These are phyloP conservation scores for Tuber brumale DNA, from an alignment of 495 filamentous ascomycete species.

Conservation along the genomic window DNA sequence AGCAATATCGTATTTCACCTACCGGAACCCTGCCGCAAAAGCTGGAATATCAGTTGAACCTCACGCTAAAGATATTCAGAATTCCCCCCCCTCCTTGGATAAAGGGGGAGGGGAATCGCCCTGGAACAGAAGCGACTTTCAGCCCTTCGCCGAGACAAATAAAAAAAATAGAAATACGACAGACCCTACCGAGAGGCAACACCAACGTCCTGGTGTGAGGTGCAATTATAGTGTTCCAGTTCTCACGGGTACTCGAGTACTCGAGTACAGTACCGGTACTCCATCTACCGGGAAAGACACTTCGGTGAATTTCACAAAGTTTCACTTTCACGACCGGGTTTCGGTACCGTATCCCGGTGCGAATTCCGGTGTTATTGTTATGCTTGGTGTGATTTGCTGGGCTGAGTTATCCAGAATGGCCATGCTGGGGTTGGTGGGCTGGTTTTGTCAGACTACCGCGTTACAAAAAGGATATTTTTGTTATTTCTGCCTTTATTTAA, in stretches of 20 bases:
- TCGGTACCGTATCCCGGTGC: neutral
- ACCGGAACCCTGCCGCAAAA: neutral
- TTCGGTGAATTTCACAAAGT: neutral
- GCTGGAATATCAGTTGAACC: no score
- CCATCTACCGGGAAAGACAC: neutral
- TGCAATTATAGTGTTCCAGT: no score
- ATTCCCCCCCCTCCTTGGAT: no score
- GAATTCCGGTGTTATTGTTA: neutral
- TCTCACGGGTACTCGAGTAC: no score
- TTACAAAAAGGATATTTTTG: neutral
- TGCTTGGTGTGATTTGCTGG: neutral
- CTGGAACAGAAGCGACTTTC: no score
- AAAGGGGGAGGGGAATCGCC: no score
- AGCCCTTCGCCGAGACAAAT: no score
- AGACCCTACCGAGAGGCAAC: no score
- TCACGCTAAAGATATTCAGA: no score
- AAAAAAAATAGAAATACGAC: no score
- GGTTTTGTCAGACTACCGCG: neutral
- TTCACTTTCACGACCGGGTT: neutral
- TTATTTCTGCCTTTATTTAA: neutral
- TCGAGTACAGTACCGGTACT: neutral
- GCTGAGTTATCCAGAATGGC: neutral
- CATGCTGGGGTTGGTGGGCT: neutral
- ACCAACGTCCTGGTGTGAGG: no score
- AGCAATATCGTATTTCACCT: neutral